phyloP scores from a whole-genome alignment of 129 eudicot species.

The Pulicaria dysenterica region DNA sequence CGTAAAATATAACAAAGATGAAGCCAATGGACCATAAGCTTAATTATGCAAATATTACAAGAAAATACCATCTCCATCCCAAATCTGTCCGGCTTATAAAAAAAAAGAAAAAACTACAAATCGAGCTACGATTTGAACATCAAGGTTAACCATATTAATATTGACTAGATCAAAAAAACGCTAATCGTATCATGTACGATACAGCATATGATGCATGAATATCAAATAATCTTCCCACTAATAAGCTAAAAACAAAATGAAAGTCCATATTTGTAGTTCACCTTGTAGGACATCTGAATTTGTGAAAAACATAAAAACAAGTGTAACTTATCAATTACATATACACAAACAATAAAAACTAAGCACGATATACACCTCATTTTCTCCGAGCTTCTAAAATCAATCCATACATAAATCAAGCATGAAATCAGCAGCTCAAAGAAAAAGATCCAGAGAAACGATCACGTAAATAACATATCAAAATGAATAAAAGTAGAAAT shows the following conservation, averaged over 20 bases:
- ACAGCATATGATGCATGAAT: not conserved
- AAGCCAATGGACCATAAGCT: not conserved
- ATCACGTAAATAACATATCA: not conserved
- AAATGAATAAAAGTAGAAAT: not conserved
- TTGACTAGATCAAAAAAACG: not conserved
- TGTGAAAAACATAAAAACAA: not conserved
- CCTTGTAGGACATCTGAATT: not conserved
- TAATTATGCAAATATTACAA: not conserved
- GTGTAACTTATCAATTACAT: no score
- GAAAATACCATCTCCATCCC: not conserved
- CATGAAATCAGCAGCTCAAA: not conserved
- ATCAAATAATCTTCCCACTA: not conserved
- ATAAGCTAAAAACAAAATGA: not conserved
- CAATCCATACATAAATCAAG: slow-evolving; percentile 5
- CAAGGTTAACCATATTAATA: not conserved
- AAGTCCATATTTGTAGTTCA: not conserved
- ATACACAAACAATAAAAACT: not conserved
- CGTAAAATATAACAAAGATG: not conserved
- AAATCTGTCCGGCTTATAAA: not conserved
- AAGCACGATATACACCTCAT: not conserved
- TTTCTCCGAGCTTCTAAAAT: slow-evolving; percentile 6
- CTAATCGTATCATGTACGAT: not conserved
- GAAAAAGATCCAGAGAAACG: not conserved
- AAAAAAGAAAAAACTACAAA: not conserved
- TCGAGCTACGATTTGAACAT: not conserved